Evolutionary conservation across 768 basidiomycete species (phyloP).

Genomic region (Calocybe indica): DNA sequence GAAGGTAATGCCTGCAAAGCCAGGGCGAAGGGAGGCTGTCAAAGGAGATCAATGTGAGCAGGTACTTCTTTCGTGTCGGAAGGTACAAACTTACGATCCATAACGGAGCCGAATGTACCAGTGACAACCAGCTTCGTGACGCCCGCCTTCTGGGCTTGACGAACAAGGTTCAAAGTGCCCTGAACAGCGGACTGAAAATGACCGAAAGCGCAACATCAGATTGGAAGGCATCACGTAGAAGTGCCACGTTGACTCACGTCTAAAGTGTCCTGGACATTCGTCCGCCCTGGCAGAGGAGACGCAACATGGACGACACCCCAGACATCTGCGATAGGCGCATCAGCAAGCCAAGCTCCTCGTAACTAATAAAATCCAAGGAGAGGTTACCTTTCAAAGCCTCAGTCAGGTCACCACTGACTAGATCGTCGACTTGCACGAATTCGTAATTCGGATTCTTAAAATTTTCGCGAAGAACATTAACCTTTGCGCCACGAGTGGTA

Average conservation of each 20-base stretch:
- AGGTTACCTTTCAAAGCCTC: conserved; percentile 15
- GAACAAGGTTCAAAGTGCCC: conserved; percentile 22
- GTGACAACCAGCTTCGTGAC: conserved; percentile 28
- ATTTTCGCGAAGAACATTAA: conserved; percentile 12
- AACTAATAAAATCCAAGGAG: too few species aligned
- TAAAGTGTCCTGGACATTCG: conserved; percentile 13
- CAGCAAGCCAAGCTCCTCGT: not conserved
- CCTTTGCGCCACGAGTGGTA: conserved; percentile 27
- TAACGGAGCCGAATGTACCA: conserved; percentile 22
- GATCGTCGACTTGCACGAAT: conserved; percentile 17
- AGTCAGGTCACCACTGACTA: conserved; percentile 10
- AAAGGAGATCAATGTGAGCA: not conserved
- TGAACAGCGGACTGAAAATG: conserved; percentile 15
- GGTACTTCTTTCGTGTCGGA: not conserved
- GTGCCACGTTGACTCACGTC: conserved; percentile 8
- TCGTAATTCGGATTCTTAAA: conserved; percentile 22
- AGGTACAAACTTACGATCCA: conserved; percentile 19
- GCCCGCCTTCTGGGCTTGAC: conserved; percentile 19
- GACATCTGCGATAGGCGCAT: conserved; percentile 20
- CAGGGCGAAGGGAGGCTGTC: conserved; percentile 15
- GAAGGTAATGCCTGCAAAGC: conserved; percentile 16
- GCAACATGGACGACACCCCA: conserved; percentile 34
- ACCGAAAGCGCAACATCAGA: not conserved
- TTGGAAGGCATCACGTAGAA: not conserved
- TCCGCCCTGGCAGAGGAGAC: conserved; percentile 19